These are phyloP conservation scores for Oldenlandia corymbosa DNA, from an alignment of 257 asterid genomes.

Conservation along the genomic window DNA sequence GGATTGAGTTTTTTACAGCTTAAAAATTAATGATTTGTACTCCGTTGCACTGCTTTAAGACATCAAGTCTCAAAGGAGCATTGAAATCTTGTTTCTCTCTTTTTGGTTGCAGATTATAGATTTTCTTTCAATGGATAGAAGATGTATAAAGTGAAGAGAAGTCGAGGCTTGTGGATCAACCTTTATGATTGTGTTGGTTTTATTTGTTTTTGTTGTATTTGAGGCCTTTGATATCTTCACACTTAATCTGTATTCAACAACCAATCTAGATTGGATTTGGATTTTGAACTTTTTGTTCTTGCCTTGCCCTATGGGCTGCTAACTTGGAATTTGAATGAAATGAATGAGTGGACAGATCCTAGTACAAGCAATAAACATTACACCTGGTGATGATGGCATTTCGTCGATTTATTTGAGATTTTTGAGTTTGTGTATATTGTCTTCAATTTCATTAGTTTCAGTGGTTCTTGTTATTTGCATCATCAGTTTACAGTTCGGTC, in stretches of 20 bases:
- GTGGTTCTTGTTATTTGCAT: no score
- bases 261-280: conserved; percentile 16
- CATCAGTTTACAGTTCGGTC: no score
- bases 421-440: neutral
- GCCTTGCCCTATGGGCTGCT: neutral
- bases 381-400: neutral
- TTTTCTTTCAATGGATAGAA: neutral
- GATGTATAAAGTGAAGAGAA: conserved; percentile 25
- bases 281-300: neutral
- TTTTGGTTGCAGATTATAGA: conserved; percentile 16
- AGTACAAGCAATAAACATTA: conserved; percentile 3
- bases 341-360: neutral
- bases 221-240: conserved; percentile 2
- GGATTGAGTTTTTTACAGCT: neutral
- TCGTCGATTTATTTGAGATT: neutral
- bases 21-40: neutral
- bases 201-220: conserved; percentile 9
- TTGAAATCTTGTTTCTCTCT: neutral
- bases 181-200: conserved; percentile 11
- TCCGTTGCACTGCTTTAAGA: neutral
- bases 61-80: neutral
- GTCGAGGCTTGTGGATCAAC: conserved; percentile 10
- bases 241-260: neutral
- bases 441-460: neutral
- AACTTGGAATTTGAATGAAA: conserved; percentile 1